These are phyloP conservation scores for Circinella umbellata DNA, from an alignment of 371 early-diverging fungal species.

Conservation along the genomic window DNA sequence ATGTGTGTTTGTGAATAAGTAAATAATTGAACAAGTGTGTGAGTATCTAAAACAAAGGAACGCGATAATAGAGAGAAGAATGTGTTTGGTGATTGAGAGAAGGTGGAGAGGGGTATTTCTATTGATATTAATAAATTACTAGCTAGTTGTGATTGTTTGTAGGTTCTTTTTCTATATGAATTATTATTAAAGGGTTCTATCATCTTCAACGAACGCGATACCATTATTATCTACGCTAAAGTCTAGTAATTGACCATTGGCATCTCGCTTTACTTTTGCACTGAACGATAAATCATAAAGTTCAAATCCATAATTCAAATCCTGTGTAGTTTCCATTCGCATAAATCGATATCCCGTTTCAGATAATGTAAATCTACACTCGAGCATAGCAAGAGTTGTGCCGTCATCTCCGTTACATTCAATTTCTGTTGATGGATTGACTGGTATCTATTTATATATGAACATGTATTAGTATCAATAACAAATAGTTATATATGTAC, in stretches of 20 bases:
- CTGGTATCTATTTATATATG: slow-evolving; percentile 23
- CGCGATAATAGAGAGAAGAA: neutral
- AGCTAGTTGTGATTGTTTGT: neutral
- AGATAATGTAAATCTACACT: slow-evolving; percentile 42
- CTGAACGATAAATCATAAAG: slow-evolving; percentile 54
- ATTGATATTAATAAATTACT: slow-evolving; percentile 5
- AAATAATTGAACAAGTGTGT: neutral
- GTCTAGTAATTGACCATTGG: slow-evolving; percentile 37
- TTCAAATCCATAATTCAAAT: slow-evolving; percentile 39
- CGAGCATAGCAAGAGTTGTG: slow-evolving; percentile 20
- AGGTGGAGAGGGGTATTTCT: neutral
- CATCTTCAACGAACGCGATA: slow-evolving; percentile 2
- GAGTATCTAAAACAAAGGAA: neutral
- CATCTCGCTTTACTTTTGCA: slow-evolving; percentile 43
- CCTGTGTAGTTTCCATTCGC: slow-evolving; percentile 42
- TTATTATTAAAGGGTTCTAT: neutral
- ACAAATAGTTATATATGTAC: too few species aligned
- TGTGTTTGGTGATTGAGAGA: neutral
- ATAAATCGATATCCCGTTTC: slow-evolving; percentile 57
- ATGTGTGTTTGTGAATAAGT: too few species aligned
- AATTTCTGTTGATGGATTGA: slow-evolving; percentile 24
- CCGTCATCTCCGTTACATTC: slow-evolving; percentile 9
- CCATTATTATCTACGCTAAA: neutral
- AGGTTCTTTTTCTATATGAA: neutral
- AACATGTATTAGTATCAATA: too few species aligned